phyloP scores from a whole-genome alignment of 2,329 filamentous ascomycete species.

The Rutstroemia sp. region DNA sequence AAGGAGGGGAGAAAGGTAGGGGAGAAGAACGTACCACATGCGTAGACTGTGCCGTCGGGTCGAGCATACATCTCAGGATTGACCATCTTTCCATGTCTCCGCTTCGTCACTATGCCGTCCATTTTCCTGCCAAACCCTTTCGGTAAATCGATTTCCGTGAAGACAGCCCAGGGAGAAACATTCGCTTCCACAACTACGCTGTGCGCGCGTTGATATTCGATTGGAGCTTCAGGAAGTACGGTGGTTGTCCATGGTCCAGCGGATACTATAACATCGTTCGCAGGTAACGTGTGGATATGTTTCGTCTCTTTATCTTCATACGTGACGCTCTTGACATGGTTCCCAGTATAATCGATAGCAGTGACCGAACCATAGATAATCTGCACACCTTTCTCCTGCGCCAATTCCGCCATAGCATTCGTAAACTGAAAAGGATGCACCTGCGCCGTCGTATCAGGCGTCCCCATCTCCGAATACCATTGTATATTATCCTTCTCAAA shows the following conservation, averaged over 20 bases:
- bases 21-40: conserved; percentile 57
- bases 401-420: conserved; percentile 70
- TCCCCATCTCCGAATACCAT: conserved; percentile 78
- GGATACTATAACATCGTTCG: conserved; percentile 36
- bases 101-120: conserved; percentile 40
- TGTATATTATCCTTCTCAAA: conserved; percentile 59
- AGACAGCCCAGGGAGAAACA: conserved; percentile 69
- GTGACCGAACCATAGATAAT: conserved; percentile 65
- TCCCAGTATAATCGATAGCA: conserved; percentile 50
- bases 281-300: conserved; percentile 41
- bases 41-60: conserved; percentile 84
- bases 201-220: conserved; percentile 54
- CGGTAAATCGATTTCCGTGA: conserved; percentile 78
- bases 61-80: conserved; percentile 92
- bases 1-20: not conserved
- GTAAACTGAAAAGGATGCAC: conserved; percentile 93
- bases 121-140: conserved; percentile 49
- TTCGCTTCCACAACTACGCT: conserved; percentile 57
- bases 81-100: conserved; percentile 53
- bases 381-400: conserved; percentile 59
- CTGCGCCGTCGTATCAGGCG: conserved; percentile 74
- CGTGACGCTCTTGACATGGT: conserved; percentile 61
- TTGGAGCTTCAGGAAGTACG: conserved; percentile 48
- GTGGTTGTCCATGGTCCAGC: conserved; percentile 56
- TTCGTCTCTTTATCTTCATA: conserved; percentile 48